Evolutionary conservation across 2,329 filamentous ascomycete genomes (phyloP).

Genomic region (Samsoniella hepiali): DNA sequence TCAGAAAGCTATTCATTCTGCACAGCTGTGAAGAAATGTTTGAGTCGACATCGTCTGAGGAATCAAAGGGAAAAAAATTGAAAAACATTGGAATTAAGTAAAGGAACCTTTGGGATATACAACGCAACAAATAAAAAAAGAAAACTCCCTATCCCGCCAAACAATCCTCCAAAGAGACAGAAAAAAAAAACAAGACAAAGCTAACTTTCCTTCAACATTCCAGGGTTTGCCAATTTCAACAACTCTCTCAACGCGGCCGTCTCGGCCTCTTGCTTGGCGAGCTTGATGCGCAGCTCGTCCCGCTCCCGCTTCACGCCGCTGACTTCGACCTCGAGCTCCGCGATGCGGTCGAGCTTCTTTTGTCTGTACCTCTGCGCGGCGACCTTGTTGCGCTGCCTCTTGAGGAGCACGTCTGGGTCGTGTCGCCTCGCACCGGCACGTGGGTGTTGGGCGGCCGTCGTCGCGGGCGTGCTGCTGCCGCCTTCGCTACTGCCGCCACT

Average conservation of each 20-base stretch:
- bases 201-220: constrained; percentile 9
- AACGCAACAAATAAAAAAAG: neutral
- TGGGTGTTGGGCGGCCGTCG: neutral
- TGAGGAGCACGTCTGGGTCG: constrained; percentile 31
- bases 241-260: constrained; percentile 50
- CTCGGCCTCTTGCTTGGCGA: constrained; percentile 59
- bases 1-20: constrained; percentile 3
- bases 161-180: constrained; percentile 4
- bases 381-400: constrained; percentile 60
- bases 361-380: constrained; percentile 62
- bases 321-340: constrained; percentile 52
- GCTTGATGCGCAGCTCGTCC: constrained; percentile 52
- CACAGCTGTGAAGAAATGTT: constrained; percentile 10
- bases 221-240: constrained; percentile 15
- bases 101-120: neutral
- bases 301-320: constrained; percentile 51
- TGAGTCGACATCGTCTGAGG: constrained; percentile 12
- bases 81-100: neutral
- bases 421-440: neutral
- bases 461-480: neutral
- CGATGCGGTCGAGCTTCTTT: constrained; percentile 59
- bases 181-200: neutral
- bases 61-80: neutral
- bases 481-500: neutral
- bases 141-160: constrained; percentile 8